A percentile compares a stretch with the other conserved stretches of the same genome.
Conservation (phyloP, 225 moss, liverwort and hornwort species). For the Straminergon stramineum region DNA sequence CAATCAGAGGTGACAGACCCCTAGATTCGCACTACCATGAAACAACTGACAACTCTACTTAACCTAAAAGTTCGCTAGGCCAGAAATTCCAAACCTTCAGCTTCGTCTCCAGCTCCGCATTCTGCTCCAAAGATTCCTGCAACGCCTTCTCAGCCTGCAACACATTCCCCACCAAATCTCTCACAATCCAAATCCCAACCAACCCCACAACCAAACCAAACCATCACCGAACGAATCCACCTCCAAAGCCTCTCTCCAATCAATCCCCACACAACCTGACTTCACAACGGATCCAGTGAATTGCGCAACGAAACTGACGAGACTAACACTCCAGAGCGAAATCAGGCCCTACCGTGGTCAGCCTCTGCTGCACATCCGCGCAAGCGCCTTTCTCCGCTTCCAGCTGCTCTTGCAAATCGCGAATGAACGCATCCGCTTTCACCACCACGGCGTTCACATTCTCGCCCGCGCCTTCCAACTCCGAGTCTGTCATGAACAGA, state of each 20-base stretch:
- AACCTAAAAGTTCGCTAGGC: background rate
- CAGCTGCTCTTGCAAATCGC: conserved; percentile 60
- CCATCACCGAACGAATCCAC: background rate
- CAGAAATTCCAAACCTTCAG: background rate
- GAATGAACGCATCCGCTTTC: conserved; percentile 47
- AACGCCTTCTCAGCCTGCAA: conserved; percentile 14
- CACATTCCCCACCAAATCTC: background rate
- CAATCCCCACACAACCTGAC: background rate
- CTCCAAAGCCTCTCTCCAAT: background rate
- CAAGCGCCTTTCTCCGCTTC: conserved; percentile 68
- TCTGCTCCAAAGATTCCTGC: conserved; percentile 9
- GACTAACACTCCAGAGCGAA: background rate
- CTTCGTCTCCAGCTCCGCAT: conserved; percentile 11
- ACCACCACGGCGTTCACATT: conserved; percentile 30
- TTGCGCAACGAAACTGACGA: background rate
- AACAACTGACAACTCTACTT: background rate
- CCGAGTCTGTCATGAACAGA: background rate
- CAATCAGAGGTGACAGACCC: background rate
- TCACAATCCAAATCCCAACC: background rate
- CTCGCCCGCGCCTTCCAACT: conserved; percentile 34
- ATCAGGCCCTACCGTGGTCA: background rate
- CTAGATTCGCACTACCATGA: background rate
- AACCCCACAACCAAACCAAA: background rate
- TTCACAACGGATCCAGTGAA: background rate
- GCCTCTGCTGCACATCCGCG: conserved; percentile 34